Percentiles rank a stretch among this genome's conserved stretches.
Conservation (phyloP, 306 rosid species). For the Rubus parviflorus region DNA sequence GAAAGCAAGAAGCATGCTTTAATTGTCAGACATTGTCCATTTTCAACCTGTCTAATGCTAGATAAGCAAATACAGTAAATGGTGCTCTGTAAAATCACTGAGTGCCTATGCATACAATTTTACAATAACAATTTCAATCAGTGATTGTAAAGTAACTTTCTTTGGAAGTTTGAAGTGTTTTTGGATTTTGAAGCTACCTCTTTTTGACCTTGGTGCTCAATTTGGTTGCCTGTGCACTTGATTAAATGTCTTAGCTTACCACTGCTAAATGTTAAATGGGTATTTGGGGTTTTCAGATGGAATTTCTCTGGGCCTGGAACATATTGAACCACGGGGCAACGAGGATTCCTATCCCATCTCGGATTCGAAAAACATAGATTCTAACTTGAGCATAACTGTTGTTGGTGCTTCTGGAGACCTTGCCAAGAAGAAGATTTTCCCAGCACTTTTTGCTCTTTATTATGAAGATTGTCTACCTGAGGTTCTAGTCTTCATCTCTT, state of each 20-base stretch:
- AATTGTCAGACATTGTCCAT: not conserved
- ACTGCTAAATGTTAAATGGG: slow-evolving; percentile 27
- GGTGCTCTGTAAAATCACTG: not conserved
- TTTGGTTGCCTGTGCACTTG: slow-evolving; percentile 16
- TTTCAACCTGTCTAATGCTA: not conserved
- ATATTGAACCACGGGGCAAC: slow-evolving; percentile 32
- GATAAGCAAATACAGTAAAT: not conserved
- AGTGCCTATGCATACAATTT: not conserved
- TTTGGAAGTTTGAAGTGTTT: slow-evolving; percentile 11
- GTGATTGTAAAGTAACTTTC: slow-evolving; percentile 2
- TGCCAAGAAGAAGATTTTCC: slow-evolving; percentile 94
- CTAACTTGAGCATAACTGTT: slow-evolving; percentile 78
- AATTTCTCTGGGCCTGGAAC: slow-evolving; percentile 51
- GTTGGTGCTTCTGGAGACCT: slow-evolving; percentile 99
- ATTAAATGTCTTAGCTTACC: slow-evolving; percentile 14
- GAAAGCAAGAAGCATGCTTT: slow-evolving; percentile 2
- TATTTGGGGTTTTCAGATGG: slow-evolving; percentile 45
- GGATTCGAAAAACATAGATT: slow-evolving; percentile 40
- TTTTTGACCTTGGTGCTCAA: slow-evolving; percentile 13
- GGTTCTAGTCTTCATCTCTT: slow-evolving; percentile 39
- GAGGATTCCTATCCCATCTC: slow-evolving; percentile 42
- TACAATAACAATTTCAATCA: not conserved
- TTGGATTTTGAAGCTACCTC: slow-evolving; percentile 7
- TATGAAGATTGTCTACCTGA: slow-evolving; percentile 88
- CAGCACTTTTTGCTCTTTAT: slow-evolving; percentile 93